These are phyloP conservation scores for Ceratocystis diversiconidia DNA, from an alignment of 2,329 filamentous ascomycete genomes.

Conservation along the genomic window DNA sequence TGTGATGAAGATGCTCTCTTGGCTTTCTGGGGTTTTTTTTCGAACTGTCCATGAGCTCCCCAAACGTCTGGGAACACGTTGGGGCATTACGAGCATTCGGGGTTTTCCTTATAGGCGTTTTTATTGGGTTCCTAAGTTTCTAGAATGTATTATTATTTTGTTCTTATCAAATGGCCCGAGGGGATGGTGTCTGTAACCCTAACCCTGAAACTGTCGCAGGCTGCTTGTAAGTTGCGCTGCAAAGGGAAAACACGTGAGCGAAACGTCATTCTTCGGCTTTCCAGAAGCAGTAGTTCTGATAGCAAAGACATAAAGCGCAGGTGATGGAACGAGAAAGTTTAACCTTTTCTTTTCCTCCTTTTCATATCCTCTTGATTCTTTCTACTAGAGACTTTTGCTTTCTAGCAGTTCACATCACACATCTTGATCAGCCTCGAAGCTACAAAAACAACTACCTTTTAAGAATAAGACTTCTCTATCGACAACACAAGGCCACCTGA, in stretches of 20 bases:
- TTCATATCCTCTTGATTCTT: neutral
- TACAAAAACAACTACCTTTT: no score
- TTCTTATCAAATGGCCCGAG: neutral
- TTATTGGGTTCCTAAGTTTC: neutral
- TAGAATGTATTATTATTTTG: neutral
- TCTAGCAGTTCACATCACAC: neutral
- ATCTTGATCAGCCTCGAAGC: neutral
- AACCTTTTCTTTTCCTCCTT: neutral
- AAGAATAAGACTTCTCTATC: neutral
- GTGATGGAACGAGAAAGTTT: neutral
- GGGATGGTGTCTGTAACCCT: neutral
- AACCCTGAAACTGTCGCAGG: neutral
- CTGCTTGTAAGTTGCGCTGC: neutral
- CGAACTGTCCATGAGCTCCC: neutral
- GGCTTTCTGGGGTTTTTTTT: neutral
- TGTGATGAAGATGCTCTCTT: neutral
- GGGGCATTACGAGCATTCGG: neutral
- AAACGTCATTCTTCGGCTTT: slow-evolving; percentile 7
- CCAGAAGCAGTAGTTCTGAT: neutral
- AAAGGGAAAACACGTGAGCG: slow-evolving; percentile 2
- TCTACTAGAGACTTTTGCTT: neutral
- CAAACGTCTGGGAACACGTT: neutral
- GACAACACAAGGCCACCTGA: neutral
- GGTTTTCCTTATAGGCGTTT: neutral
- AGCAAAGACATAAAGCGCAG: slow-evolving; percentile 2